Percentiles rank a stretch among this genome's conserved stretches.
Conservation (phyloP, 768 basidiomycete species). For the Lyophyllum atratum region DNA sequence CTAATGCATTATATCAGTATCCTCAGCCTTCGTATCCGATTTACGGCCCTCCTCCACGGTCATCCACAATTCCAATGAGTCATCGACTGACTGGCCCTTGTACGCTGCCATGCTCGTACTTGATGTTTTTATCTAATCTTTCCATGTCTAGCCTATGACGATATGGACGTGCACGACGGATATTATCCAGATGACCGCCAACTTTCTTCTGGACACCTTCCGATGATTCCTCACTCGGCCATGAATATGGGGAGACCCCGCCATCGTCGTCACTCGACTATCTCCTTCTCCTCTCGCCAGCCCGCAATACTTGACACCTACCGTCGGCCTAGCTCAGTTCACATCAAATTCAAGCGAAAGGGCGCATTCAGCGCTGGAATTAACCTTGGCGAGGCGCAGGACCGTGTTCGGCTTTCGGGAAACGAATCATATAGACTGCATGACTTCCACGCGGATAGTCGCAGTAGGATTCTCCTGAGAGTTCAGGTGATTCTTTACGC, state of each 20-base stretch:
- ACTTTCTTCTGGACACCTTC: slow-evolving; percentile 38
- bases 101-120: slow-evolving; percentile 21
- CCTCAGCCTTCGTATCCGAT: slow-evolving; percentile 46
- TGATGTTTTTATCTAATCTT: not conserved
- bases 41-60: slow-evolving; percentile 37
- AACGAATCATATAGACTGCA: slow-evolving; percentile 63
- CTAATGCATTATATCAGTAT: slow-evolving; percentile 33
- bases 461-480: slow-evolving; percentile 61
- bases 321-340: slow-evolving; percentile 47
- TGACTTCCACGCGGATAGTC: slow-evolving; percentile 64
- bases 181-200: slow-evolving; percentile 53
- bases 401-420: slow-evolving; percentile 59
- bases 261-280: slow-evolving; percentile 51
- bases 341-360: slow-evolving; percentile 76
- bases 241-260: slow-evolving; percentile 35
- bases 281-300: slow-evolving; percentile 45
- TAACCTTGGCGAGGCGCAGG: slow-evolving; percentile 68
- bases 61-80: slow-evolving; percentile 37
- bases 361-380: slow-evolving; percentile 66
- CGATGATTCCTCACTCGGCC: slow-evolving; percentile 31
- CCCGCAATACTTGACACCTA: slow-evolving; percentile 41
- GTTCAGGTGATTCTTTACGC: slow-evolving; percentile 50
- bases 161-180: slow-evolving; percentile 45
- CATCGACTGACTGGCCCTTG: slow-evolving; percentile 44
- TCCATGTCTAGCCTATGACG: slow-evolving; percentile 54